Evolutionary conservation across 192 early-diverging fungal species (phyloP), one percentile per base, ranked within the genome.

Genomic region (Podila clonocystis): DNA sequence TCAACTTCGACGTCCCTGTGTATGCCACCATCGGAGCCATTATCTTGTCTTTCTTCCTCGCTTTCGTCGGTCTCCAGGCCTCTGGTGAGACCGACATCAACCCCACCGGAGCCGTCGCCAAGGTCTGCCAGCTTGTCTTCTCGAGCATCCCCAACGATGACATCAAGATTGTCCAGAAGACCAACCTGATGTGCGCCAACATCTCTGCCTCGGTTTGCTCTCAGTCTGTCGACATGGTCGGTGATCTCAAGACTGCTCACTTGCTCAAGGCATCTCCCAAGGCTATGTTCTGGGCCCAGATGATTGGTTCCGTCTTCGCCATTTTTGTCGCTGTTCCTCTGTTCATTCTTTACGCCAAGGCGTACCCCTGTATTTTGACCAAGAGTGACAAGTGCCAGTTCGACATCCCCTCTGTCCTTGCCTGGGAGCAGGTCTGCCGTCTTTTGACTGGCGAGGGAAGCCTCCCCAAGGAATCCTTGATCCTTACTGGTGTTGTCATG

Each of bases 201-300:
- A 83, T 91, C 67, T 75, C 88, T 65, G 85, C 86, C 17, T 82
- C 85, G 5, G 89, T 85, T 48, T 87, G 90, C 68, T 70, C 79
- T 34, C 89, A 91, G 60, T 55, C 87, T 64, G 91, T 90, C 58
- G 91, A 93, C 65, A 93, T 93, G 91, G 88, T 93, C 65, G 85
- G 90, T 50, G 91, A 93, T 80, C 76, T 93, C 50, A 93, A 93
- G 78, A 93, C 91, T 59, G 91, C 82, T 61, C 88, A 93, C 41
- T 67, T 93, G 57, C 66, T 93, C 29, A 83, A 86, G 64, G 91
- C 91, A 12, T 85, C 89, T 17, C 91, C 91, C 41, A 72, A 78
- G n/a, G 86, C 91, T 33, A 90, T 93, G 72, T 87, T 93, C 83
- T 74, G 75, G 52, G 91, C 90, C 29, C 91, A 93, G 63, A 65